Evolutionary conservation across 371 early-diverging fungal species (phyloP), one percentile per base, ranked within the genome.

Genomic region (Funneliformis caledonium): DNA sequence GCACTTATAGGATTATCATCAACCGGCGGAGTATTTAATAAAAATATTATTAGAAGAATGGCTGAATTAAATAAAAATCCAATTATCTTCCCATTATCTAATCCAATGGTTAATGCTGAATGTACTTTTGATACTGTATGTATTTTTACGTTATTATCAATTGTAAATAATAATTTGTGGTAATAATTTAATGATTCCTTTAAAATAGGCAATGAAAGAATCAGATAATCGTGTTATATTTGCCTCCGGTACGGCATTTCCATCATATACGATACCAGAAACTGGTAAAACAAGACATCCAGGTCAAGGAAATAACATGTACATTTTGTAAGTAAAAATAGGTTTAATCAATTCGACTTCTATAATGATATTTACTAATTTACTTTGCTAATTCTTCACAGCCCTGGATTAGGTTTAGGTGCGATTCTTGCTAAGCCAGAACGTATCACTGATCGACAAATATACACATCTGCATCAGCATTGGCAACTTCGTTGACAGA

Each of bases 291-390:
- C 88, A 19, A 84, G 85, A 31, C 83, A 89, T 74, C 95, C 96
- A 14, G 96, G 95, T 22, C 97, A 97, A 88, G 97, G 96, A 72
- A 96, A 96, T 88, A 97, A 97, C 88, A 95, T 95, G 94, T 94
- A 93, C 83, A 91, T 94, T 47, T 94, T 95, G 80, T 79, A 79
- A 70, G 80, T 79, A 81, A 33, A 16, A 48, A 3, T 42, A 50
- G 47, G 14, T 43, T 8, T 22, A 64, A n/a, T 26, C 3, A 64
- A 4, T 4, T 31, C 31, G 11, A 19, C 16, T n/a, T 3, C 5
- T 14, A 61, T 61, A 22, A 2, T 62, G 10, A 64, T 26, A 64
- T 64, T 31, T 56, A 56, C 56, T 56, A 56, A 64, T 64, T 64
- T 26, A 10, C 10, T 2, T 26, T 65, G 3, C n/a, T 26, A 22